Base-by-base conservation (phyloP, 306 rosid species). In the Fagus sylvatica region DNA sequence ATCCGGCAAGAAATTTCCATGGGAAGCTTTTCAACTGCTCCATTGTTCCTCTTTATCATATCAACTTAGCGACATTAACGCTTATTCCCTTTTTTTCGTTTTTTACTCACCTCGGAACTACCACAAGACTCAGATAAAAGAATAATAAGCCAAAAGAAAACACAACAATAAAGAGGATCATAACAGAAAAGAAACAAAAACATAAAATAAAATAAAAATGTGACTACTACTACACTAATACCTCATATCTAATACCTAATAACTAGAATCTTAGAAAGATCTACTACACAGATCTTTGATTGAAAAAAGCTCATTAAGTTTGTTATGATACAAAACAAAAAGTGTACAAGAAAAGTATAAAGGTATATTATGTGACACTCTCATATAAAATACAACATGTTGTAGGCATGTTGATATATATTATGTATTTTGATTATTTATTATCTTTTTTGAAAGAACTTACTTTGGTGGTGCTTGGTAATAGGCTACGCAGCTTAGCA, bases 401-500 rank as follows among this genome's bases (percentile, higher is more conserved):
- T 76, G 76, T 72, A 46, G 78, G 79, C 81, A 40, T 80, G 88
- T 67, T 55, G 46, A 77, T 43, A 55, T 28, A 62, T 57, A 7
- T 61, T 71, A 40, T 72, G 12, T 32, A 67, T 49, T 16, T 53
- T 72, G 41, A 32, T 62, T 5, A 36, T 53, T 22, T 3, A 36
- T 53, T 40, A 54, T 43, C 28, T 41, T 15, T 8, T 46, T 10
- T 22, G 28, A 22, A 46, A 46, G 51, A 2, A 84, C 95, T 90
- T 91, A 93, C 98, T 86, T 93, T 93, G 72, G 98, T 91, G 67
- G 95, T 91, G 84, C 86, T 93, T 39, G 98, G 98, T 70, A 93
- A 84, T 71, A 93, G 83, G 88, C 97, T 93, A 8, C 98, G 90
- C 46, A 93, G 79, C 79, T 91, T 93, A 22, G 98, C 97, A 59